Evolutionary conservation across 371 early-diverging fungal species (phyloP), one percentile per base, ranked within the genome.

Genomic region (Dentiscutata heterogama): DNA sequence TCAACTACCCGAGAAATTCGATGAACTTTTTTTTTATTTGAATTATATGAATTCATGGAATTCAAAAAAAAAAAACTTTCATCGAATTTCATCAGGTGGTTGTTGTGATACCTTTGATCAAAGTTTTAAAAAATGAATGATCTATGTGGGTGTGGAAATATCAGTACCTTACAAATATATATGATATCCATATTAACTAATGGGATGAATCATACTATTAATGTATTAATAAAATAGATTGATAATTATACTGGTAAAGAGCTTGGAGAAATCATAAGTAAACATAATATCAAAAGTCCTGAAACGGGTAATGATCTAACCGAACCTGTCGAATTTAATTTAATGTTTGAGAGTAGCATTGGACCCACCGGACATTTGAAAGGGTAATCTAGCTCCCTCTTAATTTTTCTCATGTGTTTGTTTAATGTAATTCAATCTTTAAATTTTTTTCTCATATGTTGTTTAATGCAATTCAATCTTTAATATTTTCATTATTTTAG

Each of bases 301-400:
- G 96, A 96, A 81, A 94, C 97, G 77, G 95, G 95, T 83, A 97
- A 97, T 87, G 94, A 95, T 60, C 89, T 98, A n/a, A 94, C 97
- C 14, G 91, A 92, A 54, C 97, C 97, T 50, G 94, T 93, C 64
- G 94, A 95, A 83, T 99, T 99, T 93, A 99, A 99, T 92, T 92
- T 99, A 81, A 99, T 99, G 99, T 99, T 99, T 86, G 96, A 95
- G 74, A 98, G 97, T 67, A 93, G 91, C 87, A 99, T 99, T 88
- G 99, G 99, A 77, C 99, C 99, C 80, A 98, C 99, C 63, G 98
- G 98, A 81, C 94, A 97, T 58, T 89, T 97, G 86, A 94, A 95
- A 90, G 97, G 97, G 89, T 93, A 90, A 85, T 78, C 60, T 29
- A 22, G 64, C 18, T 35, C 35, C 11, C 7, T 46, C 46, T 14